A percentile compares a stretch with the other conserved stretches of the same genome.
Evolutionary conservation across 257 asterid species (phyloP).

Genomic region (Salvia rosmarinus): DNA sequence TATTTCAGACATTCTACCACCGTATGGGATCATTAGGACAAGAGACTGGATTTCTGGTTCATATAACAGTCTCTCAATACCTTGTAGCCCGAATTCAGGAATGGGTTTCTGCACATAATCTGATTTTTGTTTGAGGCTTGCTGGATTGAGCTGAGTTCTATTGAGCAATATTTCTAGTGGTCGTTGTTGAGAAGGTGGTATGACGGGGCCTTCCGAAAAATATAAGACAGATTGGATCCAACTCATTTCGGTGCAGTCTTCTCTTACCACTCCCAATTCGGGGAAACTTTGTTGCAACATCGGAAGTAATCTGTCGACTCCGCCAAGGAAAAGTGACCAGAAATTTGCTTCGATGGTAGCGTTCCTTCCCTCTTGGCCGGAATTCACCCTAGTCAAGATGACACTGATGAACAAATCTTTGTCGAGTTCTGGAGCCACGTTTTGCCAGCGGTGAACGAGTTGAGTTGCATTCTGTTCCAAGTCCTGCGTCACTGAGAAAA

Average conservation of each 20-base stretch:
- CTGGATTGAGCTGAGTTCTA: slow-evolving; percentile 13
- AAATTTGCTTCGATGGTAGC: slow-evolving; percentile 29
- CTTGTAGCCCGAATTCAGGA: slow-evolving; percentile 35
- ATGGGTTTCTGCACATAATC: slow-evolving; percentile 22
- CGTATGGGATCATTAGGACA: slow-evolving; percentile 33
- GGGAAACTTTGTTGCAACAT: slow-evolving; percentile 36
- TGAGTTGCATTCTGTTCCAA: slow-evolving; percentile 35
- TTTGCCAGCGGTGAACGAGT: slow-evolving; percentile 39
- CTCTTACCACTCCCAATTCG: slow-evolving; percentile 36
- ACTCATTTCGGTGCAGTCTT: slow-evolving; percentile 44
- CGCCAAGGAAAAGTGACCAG: slow-evolving; percentile 38
- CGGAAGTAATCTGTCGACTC: slow-evolving; percentile 30
- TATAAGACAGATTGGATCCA: slow-evolving; percentile 39
- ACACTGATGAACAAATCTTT: slow-evolving; percentile 32
- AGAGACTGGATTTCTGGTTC: slow-evolving; percentile 30
- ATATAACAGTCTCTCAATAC: slow-evolving; percentile 23
- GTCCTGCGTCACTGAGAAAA: slow-evolving; percentile 1
- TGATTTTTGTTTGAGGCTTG: slow-evolving; percentile 18
- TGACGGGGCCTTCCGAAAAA: slow-evolving; percentile 21
- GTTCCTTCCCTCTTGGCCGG: too few species aligned
- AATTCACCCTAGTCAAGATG: neutral
- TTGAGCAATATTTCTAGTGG: slow-evolving; percentile 30
- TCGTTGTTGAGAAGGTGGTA: too few species aligned
- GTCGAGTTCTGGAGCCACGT: slow-evolving; percentile 13
- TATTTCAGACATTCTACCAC: slow-evolving; percentile 45